phyloP scores from a whole-genome alignment of 2,329 filamentous ascomycete genomes.

The Beauveria varroae region DNA sequence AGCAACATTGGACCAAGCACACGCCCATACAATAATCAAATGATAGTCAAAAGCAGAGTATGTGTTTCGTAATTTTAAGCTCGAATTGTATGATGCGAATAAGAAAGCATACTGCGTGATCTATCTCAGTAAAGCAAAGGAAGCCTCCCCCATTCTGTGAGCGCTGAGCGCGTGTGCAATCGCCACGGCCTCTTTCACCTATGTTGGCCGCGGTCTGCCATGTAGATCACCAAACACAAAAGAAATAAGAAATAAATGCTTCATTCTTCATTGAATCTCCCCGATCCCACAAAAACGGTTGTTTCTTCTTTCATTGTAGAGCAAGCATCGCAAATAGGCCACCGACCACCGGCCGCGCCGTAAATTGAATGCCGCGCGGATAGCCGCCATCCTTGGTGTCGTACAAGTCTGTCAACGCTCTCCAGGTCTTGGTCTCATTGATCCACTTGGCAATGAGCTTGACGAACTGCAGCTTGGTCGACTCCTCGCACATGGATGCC shows the following conservation, averaged over 20 bases:
- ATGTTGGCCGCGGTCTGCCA: background rate
- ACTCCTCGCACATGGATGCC: slow-evolving; percentile 61
- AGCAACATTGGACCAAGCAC: too few relatives aligned
- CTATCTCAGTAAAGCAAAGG: background rate
- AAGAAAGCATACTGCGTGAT: background rate
- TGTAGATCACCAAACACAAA: background rate
- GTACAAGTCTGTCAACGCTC: slow-evolving; percentile 71
- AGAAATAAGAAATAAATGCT: background rate
- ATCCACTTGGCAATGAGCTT: slow-evolving; percentile 65
- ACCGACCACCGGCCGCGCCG: slow-evolving; percentile 71
- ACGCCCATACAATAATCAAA: too few relatives aligned
- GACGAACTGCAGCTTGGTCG: slow-evolving; percentile 59
- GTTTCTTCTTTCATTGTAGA: slow-evolving; percentile 26
- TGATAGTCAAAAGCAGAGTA: too few relatives aligned
- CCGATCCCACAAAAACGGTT: too few relatives aligned
- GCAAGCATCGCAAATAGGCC: slow-evolving; percentile 75
- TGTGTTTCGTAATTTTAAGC: too few relatives aligned
- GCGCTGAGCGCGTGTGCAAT: background rate
- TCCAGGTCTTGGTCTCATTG: slow-evolving; percentile 62
- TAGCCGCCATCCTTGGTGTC: slow-evolving; percentile 63
- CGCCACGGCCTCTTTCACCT: background rate
- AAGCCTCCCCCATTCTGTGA: background rate
- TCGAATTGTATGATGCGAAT: too few relatives aligned
- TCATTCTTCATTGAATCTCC: background rate
- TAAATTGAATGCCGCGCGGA: slow-evolving; percentile 59